These are phyloP conservation scores for Lactarius hatsudake DNA, from an alignment of 768 basidiomycete genomes.

Conservation along the genomic window DNA sequence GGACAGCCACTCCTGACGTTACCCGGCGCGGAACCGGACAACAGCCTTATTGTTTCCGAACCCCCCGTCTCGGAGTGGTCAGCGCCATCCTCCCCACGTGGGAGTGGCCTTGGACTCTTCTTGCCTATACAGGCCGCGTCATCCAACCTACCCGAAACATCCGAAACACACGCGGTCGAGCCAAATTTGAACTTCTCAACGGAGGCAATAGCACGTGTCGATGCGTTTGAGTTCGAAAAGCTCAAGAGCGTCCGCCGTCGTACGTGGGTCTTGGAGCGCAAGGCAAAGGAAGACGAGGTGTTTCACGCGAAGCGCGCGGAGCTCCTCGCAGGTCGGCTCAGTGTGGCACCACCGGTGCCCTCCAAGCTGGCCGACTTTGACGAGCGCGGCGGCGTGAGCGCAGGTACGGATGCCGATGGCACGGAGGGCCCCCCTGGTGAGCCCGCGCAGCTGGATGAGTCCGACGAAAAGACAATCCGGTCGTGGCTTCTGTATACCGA, in stretches of 20 bases:
- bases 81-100: slow-evolving; percentile 14
- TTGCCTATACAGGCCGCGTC: slow-evolving; percentile 26
- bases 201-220: slow-evolving; percentile 14
- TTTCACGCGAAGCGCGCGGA: slow-evolving; percentile 22
- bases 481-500: slow-evolving; percentile 34
- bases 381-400: slow-evolving; percentile 32
- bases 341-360: slow-evolving; percentile 25
- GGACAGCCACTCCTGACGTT: slow-evolving; percentile 36
- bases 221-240: slow-evolving; percentile 19
- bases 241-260: slow-evolving; percentile 25
- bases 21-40: slow-evolving; percentile 44
- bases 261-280: slow-evolving; percentile 26
- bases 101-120: slow-evolving; percentile 23
- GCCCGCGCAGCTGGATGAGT: slow-evolving; percentile 32
- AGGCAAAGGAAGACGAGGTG: slow-evolving; percentile 25
- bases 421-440: slow-evolving; percentile 41
- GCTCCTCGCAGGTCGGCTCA: slow-evolving; percentile 20
- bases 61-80: slow-evolving; percentile 19
- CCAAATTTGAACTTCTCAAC: slow-evolving; percentile 25
- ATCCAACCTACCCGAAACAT: slow-evolving; percentile 16
- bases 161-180: slow-evolving; percentile 19
- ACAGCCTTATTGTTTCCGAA: slow-evolving; percentile 31
- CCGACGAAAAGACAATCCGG: slow-evolving; percentile 28
- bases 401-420: slow-evolving; percentile 31
- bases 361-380: slow-evolving; percentile 29